phyloP scores from a whole-genome alignment of 2,329 filamentous ascomycete genomes.

The Ophiostoma pallidulum region DNA sequence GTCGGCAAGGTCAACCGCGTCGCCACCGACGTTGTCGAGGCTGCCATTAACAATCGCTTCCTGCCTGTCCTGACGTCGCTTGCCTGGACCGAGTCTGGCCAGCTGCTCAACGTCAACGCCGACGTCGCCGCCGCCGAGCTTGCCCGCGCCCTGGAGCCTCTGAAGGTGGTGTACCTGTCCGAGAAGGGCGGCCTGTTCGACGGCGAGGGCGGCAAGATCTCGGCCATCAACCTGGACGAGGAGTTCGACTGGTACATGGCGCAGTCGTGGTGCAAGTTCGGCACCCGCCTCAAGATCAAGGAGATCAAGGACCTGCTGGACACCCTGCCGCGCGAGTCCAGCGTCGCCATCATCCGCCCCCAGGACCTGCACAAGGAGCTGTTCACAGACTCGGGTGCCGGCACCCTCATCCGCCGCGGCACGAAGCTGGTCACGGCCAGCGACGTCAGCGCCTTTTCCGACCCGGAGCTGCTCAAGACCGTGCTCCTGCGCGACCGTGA shows the following conservation, averaged over 20 bases:
- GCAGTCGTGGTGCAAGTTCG: conserved; percentile 90
- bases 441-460: conserved; percentile 63
- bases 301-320: conserved; percentile 93
- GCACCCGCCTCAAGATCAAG: conserved; percentile 91
- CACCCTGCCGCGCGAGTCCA: conserved; percentile 80
- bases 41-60: conserved; percentile 81
- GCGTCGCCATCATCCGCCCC: conserved; percentile 94
- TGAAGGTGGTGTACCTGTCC: conserved; percentile 97
- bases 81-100: conserved; percentile 85
- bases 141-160: conserved; percentile 75
- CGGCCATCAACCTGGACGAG: conserved; percentile 92
- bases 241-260: conserved; percentile 90
- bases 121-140: conserved; percentile 93
- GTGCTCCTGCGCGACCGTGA: conserved; percentile 74
- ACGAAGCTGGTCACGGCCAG: conserved; percentile 75
- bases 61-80: conserved; percentile 92
- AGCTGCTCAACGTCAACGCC: conserved; percentile 93
- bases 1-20: conserved; percentile 94
- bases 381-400: conserved; percentile 91
- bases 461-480: conserved; percentile 68
- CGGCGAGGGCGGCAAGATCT: conserved; percentile 89
- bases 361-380: conserved; percentile 93
- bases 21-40: conserved; percentile 82
- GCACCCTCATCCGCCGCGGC: conserved; percentile 83
- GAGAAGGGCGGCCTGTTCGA: conserved; percentile 97